Base-by-base conservation (phyloP, 352 stramenopile genomes). In the Pythium oligandrum region DNA sequence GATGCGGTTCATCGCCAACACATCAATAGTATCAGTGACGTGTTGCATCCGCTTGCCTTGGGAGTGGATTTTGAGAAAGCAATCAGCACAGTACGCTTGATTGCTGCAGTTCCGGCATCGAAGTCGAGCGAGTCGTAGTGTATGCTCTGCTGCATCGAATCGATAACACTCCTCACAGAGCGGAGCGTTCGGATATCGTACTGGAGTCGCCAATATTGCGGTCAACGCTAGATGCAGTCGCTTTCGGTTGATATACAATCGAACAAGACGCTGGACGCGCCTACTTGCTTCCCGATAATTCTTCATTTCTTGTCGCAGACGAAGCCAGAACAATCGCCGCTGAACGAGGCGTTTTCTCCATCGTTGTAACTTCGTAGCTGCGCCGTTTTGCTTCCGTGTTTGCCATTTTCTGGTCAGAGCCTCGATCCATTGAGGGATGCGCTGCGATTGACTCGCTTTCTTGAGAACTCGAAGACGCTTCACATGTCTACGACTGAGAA, bases 111-210 rank as follows among this genome's bases (percentile, higher is more conserved):
- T 59, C 9, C 55, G 64, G 30, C 70, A 79, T 10, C 48, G 54
- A 35, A 79, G 33, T 1, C 52, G 45, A 32, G 61, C 68, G 6
- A 80, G 59, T 5, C 50, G 48, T 1, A 66, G 49, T 9, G 3
- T 51, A 6, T 33, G 42, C 7, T 1, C 38, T n/a, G 43, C 31
- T 37, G n/a, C 5, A 39, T 51, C 2, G n/a, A 4, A 4, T 32
- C 10, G 38, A 17, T 64, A 57, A 43, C 71, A 80, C 12, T 66
- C 55, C 55, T 75, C 59, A 51, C 71, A 80, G 4, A 80, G 48
- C 3, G 68, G 71, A 3, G 68, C 51, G 37, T 75, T 65, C 6
- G 55, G 62, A 33, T 73, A 75, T 1, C 54, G 53, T 5, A 39
- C 2, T 30, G 64, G 31, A 0, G 54, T 73, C 11, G 63, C 48